Conservation (phyloP, 225 moss, liverwort and hornwort genomes). For the Pseudisothecium myosuroides region DNA sequence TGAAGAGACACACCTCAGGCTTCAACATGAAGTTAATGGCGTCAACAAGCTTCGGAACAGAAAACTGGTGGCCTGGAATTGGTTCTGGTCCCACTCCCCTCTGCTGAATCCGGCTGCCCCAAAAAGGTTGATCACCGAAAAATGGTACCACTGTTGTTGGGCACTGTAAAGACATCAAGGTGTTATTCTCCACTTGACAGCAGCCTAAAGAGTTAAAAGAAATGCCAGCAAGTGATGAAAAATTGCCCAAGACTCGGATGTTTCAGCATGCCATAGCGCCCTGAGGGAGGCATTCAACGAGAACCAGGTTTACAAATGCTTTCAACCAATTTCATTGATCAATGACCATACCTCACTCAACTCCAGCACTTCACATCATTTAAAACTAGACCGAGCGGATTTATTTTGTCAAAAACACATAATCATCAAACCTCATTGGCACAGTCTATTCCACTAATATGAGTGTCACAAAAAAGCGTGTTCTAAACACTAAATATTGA, state of each 20-base stretch:
- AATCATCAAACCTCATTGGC: background rate
- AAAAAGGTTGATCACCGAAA: constrained; percentile 94
- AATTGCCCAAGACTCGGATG: background rate
- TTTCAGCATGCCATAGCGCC: background rate
- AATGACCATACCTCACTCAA: background rate
- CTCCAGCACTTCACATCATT: background rate
- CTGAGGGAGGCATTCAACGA: background rate
- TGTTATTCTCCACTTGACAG: background rate
- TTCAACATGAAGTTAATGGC: constrained; percentile 78
- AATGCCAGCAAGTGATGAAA: background rate
- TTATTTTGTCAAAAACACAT: background rate
- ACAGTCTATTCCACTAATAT: background rate
- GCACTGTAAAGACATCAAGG: constrained; percentile 38
- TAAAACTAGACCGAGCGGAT: background rate
- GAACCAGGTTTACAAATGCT: background rate
- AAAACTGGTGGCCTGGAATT: constrained; percentile 60
- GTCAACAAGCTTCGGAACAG: constrained; percentile 68
- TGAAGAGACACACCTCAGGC: constrained; percentile 48
- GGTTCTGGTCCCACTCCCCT: constrained; percentile 80
- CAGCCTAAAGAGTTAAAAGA: background rate
- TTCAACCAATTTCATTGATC: background rate
- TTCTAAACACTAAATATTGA: background rate
- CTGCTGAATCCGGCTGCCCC: constrained; percentile 76
- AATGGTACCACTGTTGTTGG: constrained; percentile 95
- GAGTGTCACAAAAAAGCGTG: background rate